phyloP scores from a whole-genome alignment of 2,329 filamentous ascomycete species.

The Aureobasidium sp. region DNA sequence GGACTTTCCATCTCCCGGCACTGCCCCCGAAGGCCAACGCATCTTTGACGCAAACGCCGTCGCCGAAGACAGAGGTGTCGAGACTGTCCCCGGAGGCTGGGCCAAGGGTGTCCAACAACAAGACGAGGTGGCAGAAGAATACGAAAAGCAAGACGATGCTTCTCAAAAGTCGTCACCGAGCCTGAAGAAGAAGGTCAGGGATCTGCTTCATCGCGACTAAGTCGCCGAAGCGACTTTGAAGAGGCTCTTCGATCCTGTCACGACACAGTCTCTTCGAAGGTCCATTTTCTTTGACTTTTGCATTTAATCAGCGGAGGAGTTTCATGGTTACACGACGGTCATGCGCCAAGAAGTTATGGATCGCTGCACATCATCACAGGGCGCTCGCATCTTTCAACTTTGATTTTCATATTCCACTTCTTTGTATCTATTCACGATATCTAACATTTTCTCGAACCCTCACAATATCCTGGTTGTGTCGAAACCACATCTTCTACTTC shows the following conservation, averaged over 20 bases:
- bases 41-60: conserved; percentile 12
- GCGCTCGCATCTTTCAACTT: neutral
- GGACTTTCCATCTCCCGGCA: conserved; percentile 11
- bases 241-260: neutral
- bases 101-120: neutral
- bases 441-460: too few relatives aligned
- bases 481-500: neutral
- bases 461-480: too few relatives aligned
- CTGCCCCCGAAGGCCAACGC: conserved; percentile 9
- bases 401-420: neutral
- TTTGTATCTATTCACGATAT: conserved; percentile 4
- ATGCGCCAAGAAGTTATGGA: neutral
- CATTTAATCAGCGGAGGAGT: neutral
- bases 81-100: conserved; percentile 6
- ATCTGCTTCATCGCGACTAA: conserved; percentile 7
- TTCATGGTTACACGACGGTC: neutral
- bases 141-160: conserved; percentile 4
- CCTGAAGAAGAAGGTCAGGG: conserved; percentile 10
- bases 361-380: neutral
- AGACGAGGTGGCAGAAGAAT: neutral
- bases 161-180: neutral
- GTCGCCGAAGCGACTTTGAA: neutral
- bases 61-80: conserved; percentile 10
- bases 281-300: neutral
- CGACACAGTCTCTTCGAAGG: neutral